Conservation (phyloP, 768 basidiomycete species). For the Cantharellus anzutake region DNA sequence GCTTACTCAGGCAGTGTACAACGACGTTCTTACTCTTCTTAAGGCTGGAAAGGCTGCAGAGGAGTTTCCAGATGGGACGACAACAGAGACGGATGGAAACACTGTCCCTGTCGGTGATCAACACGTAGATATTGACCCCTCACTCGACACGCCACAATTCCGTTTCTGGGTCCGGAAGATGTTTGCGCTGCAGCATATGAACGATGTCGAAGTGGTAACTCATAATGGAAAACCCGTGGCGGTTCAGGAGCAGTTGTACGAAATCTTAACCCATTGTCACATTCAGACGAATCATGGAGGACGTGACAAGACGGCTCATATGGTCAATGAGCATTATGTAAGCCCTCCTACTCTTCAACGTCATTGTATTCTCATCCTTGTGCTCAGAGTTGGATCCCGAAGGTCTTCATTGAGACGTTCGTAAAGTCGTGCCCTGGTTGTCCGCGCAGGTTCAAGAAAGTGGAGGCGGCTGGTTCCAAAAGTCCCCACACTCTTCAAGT, state of each 20-base stretch:
- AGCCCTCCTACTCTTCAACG: background rate
- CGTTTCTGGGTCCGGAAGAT: slow-evolving; percentile 73
- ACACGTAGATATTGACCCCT: slow-evolving; percentile 5
- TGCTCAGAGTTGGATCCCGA: slow-evolving; percentile 6
- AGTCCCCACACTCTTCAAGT: too few relatives aligned
- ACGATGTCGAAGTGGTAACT: slow-evolving; percentile 30
- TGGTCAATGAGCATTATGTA: slow-evolving; percentile 9
- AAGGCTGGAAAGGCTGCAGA: background rate
- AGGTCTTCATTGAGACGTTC: slow-evolving; percentile 8
- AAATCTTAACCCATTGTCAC: slow-evolving; percentile 57
- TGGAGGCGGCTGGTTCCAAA: background rate
- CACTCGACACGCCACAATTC: slow-evolving; percentile 42
- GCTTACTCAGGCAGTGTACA: slow-evolving; percentile 1
- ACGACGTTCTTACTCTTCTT: slow-evolving; percentile 1
- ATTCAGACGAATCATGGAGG: slow-evolving; percentile 12
- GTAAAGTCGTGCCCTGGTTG: slow-evolving; percentile 5
- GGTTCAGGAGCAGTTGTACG: slow-evolving; percentile 59
- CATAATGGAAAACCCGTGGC: slow-evolving; percentile 61
- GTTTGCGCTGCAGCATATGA: slow-evolving; percentile 25
- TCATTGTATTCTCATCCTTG: background rate
- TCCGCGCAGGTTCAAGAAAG: background rate
- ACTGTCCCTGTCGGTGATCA: background rate
- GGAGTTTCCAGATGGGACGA: background rate
- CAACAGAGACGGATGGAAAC: background rate
- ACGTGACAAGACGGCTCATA: slow-evolving; percentile 4